Evolutionary conservation across 1,139 yeast genomes (phyloP).

Genomic region (Pichia sp.): DNA sequence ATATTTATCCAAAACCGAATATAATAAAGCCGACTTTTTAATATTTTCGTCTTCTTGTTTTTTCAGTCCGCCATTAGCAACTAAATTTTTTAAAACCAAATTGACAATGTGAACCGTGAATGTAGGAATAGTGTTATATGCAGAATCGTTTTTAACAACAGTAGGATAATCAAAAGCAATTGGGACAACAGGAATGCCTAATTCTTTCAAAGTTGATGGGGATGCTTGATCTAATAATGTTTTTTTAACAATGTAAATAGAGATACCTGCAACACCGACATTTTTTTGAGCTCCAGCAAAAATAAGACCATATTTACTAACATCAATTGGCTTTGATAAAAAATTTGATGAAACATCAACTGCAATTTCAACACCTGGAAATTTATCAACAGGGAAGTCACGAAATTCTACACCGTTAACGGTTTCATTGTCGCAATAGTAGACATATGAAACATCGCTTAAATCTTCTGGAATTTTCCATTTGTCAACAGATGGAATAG

Average conservation of each 20-base stretch:
- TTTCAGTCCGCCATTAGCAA: constrained; percentile 54
- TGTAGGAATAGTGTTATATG: constrained; percentile 92
- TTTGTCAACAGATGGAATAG: constrained; percentile 59
- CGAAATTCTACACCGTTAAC: constrained; percentile 89
- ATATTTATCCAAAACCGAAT: constrained; percentile 56
- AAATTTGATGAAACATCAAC: constrained; percentile 95
- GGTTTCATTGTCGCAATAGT: constrained; percentile 93
- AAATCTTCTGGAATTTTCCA: constrained; percentile 51
- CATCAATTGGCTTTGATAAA: constrained; percentile 72
- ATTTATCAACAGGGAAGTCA: constrained; percentile 44
- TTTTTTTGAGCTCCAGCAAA: constrained; percentile 98
- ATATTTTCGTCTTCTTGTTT: constrained; percentile 53
- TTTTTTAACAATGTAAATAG: constrained; percentile 84
- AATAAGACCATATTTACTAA: constrained; percentile 76
- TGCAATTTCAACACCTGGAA: constrained; percentile 72
- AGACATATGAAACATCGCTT: constrained; percentile 62
- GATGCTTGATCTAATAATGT: constrained; percentile 60
- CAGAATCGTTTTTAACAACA: constrained; percentile 80
- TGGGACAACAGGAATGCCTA: constrained; percentile 72
- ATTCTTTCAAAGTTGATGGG: constrained; percentile 51
- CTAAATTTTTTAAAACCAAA: constrained; percentile 61
- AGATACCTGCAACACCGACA: constrained; percentile 92
- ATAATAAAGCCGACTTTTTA: constrained; percentile 31
- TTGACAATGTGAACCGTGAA: constrained; percentile 82
- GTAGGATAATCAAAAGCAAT: constrained; percentile 85